Conservation (phyloP, 2,329 filamentous ascomycete genomes). For the Talaromyces sp. region DNA sequence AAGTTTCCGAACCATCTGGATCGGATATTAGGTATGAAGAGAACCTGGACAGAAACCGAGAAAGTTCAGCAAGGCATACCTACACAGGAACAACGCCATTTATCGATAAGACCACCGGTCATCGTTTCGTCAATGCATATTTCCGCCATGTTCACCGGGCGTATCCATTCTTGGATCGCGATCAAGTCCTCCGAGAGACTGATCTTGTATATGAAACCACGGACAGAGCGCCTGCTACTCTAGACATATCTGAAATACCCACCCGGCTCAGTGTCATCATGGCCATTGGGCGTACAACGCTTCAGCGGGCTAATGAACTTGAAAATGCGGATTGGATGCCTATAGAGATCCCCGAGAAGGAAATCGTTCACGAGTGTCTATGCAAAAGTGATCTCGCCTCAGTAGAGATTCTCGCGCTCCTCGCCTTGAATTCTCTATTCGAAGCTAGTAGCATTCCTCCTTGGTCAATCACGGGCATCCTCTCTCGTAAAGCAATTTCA, state of each 20-base stretch:
- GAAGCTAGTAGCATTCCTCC: constrained; percentile 37
- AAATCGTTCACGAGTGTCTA: constrained; percentile 40
- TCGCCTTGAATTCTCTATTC: constrained; percentile 42
- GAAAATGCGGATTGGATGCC: constrained; percentile 17
- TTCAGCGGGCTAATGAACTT: constrained; percentile 40
- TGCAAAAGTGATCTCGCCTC: constrained; percentile 31
- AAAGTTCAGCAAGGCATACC: background rate
- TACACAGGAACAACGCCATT: background rate
- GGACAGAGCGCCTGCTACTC: background rate
- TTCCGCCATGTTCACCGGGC: constrained; percentile 43
- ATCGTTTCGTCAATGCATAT: constrained; percentile 32
- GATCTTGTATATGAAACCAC: constrained; percentile 24
- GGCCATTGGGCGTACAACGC: constrained; percentile 43
- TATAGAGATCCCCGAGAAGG: constrained; percentile 12
- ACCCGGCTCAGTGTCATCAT: constrained; percentile 41
- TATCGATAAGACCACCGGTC: background rate
- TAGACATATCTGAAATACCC: constrained; percentile 17
- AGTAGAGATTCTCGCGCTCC: constrained; percentile 37
- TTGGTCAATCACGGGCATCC: constrained; percentile 34
- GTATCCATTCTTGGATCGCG: constrained; percentile 42
- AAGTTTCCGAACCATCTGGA: constrained; percentile 28
- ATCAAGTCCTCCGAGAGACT: constrained; percentile 21
- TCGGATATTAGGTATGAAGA: background rate
- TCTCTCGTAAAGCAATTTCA: constrained; percentile 5
- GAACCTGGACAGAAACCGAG: background rate